Conservation (phyloP, 2,329 filamentous ascomycete species). For the Ophiostoma perfectum region DNA sequence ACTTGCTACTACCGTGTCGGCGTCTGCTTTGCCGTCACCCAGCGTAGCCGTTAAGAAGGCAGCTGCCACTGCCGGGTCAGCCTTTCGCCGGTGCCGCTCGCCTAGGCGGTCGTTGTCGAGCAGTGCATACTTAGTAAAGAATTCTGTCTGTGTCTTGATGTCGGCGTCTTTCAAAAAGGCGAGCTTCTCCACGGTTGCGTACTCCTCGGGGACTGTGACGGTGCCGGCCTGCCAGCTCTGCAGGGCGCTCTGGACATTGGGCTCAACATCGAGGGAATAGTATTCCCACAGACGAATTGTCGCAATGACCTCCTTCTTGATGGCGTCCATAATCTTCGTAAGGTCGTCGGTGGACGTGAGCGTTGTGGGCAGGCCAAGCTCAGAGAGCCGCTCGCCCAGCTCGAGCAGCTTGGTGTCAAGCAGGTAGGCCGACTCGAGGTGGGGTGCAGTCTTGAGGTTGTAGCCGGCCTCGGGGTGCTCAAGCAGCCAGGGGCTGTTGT, state of each 20-base stretch:
- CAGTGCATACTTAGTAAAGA: constrained; percentile 64
- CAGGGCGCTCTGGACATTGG: constrained; percentile 62
- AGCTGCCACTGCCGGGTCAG: constrained; percentile 66
- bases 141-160: constrained; percentile 51
- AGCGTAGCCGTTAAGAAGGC: constrained; percentile 61
- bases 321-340: constrained; percentile 71
- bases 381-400: constrained; percentile 66
- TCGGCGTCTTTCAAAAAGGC: constrained; percentile 44
- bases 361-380: constrained; percentile 68
- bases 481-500: constrained; percentile 91
- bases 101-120: constrained; percentile 68
- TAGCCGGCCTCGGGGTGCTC: constrained; percentile 95
- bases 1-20: constrained; percentile 46
- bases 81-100: constrained; percentile 66
- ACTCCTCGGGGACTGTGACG: constrained; percentile 48
- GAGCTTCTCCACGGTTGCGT: constrained; percentile 35
- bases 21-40: constrained; percentile 51
- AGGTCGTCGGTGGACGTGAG: constrained; percentile 68
- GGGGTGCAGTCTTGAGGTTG: constrained; percentile 84
- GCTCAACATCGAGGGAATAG: constrained; percentile 76
- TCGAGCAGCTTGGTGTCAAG: constrained; percentile 62
- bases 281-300: constrained; percentile 86
- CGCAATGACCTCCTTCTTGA: constrained; percentile 74
- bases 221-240: constrained; percentile 65
- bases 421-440: constrained; percentile 59